Evolutionary conservation across 176 grass and related monocot species (phyloP), one percentile per base, ranked within the genome.

Genomic region (Rhynchospora pubera): DNA sequence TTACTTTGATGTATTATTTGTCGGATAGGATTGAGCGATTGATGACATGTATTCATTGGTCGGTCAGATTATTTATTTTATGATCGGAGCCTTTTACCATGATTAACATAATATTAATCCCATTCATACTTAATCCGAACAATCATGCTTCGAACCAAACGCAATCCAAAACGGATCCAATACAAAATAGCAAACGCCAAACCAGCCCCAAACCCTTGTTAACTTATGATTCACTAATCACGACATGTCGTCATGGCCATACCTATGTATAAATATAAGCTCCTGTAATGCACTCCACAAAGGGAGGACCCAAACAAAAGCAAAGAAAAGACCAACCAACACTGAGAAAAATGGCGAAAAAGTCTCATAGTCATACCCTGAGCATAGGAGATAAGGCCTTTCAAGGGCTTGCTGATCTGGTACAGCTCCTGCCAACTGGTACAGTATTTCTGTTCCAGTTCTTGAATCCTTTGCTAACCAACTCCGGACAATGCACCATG

Each of bases 391-490:
- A 95, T 72, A 24, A 45, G 71, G 78, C 84, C 55, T 90, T 95
- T 61, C 82, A 85, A 65, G 48, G 93, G 81, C 60, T 92, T 42
- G 87, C 83, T 69, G 84, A 91, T 88, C 85, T 94, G 84, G 85
- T 94, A 9, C 87, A 88, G 85, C 83, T 94, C 83, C 87, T 91
- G 28, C 89, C 92, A 47, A 91, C 85, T 71, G 85, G 85, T 55
- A 94, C 93, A 23, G 87, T 92, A 9, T 90, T 95, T 80, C 66
- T 88, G 61, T 92, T 88, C 86, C 81, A 95, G 87, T 89, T 95
- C 73, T 83, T 95, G 15, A 90, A 22, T 57, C 90, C 90, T 16
- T 82, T 95, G 59, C 71, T 90, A 15, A 95, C 93, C 64, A 92
- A 87, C 84, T 12, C 79, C 21, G 93, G 93, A 58, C 21, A 55